These are phyloP conservation scores for Yamadazyma dendronema DNA, from an alignment of 1,139 yeast species.

Conservation along the genomic window DNA sequence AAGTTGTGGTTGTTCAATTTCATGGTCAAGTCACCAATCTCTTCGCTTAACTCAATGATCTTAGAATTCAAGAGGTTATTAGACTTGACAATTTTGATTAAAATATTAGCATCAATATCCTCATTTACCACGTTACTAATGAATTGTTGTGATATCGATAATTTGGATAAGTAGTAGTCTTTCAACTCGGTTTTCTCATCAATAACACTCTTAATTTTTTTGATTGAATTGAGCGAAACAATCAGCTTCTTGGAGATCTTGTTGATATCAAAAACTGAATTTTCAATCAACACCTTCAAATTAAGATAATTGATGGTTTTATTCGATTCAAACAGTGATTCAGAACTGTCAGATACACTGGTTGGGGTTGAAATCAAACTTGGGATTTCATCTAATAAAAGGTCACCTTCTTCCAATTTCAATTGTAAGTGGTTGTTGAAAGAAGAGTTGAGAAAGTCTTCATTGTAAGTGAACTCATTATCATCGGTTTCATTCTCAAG, in stretches of 20 bases:
- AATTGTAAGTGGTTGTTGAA: constrained; percentile 38
- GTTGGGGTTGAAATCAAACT: constrained; percentile 21
- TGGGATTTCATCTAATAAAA: constrained; percentile 22
- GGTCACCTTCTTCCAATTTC: constrained; percentile 30
- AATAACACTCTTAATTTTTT: constrained; percentile 27
- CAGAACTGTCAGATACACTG: constrained; percentile 18
- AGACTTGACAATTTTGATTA: constrained; percentile 35
- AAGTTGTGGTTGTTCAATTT: constrained; percentile 40
- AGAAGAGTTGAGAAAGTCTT: constrained; percentile 28
- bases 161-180: constrained; percentile 32
- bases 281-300: constrained; percentile 43
- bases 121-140: constrained; percentile 26
- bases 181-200: constrained; percentile 32
- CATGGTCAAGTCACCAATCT: constrained; percentile 28
- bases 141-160: constrained; percentile 36
- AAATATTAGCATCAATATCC: constrained; percentile 26
- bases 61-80: constrained; percentile 34
- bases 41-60: constrained; percentile 26
- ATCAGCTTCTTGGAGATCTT: constrained; percentile 37
- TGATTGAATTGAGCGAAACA: constrained; percentile 30
- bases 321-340: constrained; percentile 9
- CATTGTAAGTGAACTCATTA: constrained; percentile 14
- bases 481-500: constrained; percentile 11
- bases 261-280: constrained; percentile 42
- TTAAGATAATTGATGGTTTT: constrained; percentile 32